Base-by-base conservation (phyloP, 129 eudicot species). In the Chrysanthemum makinoi region DNA sequence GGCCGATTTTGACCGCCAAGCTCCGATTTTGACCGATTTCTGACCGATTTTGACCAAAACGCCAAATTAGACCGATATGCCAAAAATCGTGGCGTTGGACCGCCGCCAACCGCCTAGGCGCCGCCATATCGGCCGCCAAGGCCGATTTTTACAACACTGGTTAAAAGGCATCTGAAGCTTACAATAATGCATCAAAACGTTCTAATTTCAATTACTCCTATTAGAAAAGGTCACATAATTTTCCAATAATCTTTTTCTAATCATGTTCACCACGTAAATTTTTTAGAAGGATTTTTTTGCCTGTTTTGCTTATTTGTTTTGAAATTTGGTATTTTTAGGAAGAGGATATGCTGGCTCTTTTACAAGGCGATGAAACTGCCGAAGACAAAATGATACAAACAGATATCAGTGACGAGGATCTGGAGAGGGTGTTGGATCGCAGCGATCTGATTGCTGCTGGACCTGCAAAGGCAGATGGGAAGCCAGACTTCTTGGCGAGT, bases 341-440 rank as follows among this genome's bases (percentile, higher is more conserved):
- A 76, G 99, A 95, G 73, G 99, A 95, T n/a, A 66, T 95, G 66
- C 77, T 95, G 62, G 88, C 91, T 3, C 88, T 95, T 33, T 79
- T 95, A 19, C 79, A 80, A 18, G 95, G 88, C 6, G 75, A 83
- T 3, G 97, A 95, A 0, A 75, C 69, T 69, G 83, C 65, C 1
- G 97, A 95, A 80, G 97, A 95, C 71, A 88, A 85, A 73, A 86
- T 76, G 95, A 68, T 95, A 59, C 99, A 90, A 72, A 95, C 89
- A 0, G 96, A 90, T 65, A 83, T 95, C 30, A 88, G 89, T 0
- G 97, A 95, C 0, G 96, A 90, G 63, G 91, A 95, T 73, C 81
- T 95, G 13, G 94, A 86, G 59, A 88, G 63, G 74, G 82, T 95
- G 28, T 80, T 95, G 68, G 99, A 95, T 66, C 82, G 99, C 22